Percentiles rank a stretch among this genome's conserved stretches.
Evolutionary conservation across 305 asterid genomes (phyloP).

Genomic region (Petunia hybrid): DNA sequence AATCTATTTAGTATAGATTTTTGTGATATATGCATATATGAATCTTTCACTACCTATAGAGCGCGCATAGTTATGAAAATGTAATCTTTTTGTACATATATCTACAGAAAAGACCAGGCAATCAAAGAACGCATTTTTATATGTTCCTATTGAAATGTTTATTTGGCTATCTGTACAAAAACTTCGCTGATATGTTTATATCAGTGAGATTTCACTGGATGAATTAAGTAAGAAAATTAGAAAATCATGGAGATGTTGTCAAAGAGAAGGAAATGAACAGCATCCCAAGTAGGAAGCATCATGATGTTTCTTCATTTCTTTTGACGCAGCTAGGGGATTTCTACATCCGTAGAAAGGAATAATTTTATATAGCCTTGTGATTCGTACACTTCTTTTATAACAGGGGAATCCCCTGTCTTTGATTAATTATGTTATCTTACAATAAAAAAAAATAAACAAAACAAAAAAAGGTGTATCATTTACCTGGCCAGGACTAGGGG

Average conservation of each 20-base stretch:
- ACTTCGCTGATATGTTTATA: background rate
- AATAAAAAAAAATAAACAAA: background rate
- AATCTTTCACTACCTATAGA: no score
- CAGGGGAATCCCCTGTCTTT: background rate
- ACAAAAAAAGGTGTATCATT: background rate
- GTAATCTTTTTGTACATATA: background rate
- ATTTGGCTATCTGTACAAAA: background rate
- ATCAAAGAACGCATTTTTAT: background rate
- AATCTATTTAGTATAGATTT: no score
- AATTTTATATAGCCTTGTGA: background rate
- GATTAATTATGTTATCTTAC: background rate
- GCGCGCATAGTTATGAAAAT: background rate
- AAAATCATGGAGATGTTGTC: background rate
- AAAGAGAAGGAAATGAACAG: background rate
- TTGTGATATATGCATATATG: no score
- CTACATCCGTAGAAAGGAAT: background rate
- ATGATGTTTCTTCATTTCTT: background rate
- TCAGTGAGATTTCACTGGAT: background rate
- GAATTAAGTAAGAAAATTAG: no score
- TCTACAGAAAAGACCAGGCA: background rate
- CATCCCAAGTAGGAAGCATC: background rate
- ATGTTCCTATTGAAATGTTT: background rate
- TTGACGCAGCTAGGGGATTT: background rate
- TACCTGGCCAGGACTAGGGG: conserved; percentile 37
- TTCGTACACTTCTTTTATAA: background rate